These are phyloP conservation scores for Rosa multiflora DNA, from an alignment of 306 rosid species.

Conservation along the genomic window DNA sequence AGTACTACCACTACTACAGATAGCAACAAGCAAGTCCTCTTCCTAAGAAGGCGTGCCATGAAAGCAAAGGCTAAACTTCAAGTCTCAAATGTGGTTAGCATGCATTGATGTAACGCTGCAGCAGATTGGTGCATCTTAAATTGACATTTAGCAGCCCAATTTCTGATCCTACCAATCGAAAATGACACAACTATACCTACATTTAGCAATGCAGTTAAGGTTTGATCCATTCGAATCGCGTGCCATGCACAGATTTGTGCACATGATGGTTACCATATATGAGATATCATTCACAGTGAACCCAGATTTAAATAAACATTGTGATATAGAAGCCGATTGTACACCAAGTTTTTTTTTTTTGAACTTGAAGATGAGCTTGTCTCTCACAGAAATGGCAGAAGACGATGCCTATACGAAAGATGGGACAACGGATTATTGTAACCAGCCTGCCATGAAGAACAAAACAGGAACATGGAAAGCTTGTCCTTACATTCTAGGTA, in stretches of 20 bases:
- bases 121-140: neutral
- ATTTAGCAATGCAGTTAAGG: neutral
- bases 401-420: constrained; percentile 20
- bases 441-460: constrained; percentile 25
- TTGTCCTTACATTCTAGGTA: constrained; percentile 30
- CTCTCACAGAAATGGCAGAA: constrained; percentile 9
- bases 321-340: neutral
- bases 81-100: neutral
- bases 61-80: neutral
- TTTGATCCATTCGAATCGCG: neutral
- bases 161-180: neutral
- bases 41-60: constrained; percentile 15
- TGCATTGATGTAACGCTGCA: neutral
- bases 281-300: neutral
- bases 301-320: neutral
- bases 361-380: neutral
- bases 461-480: constrained; percentile 35
- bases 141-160: neutral
- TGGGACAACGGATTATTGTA: constrained; percentile 26
- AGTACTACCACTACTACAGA: neutral
- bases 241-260: neutral
- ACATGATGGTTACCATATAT: neutral
- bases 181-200: constrained; percentile 1
- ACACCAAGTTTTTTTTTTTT: too few species aligned
- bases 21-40: neutral